phyloP scores from a whole-genome alignment of 441 rosid genomes.

The Dalechampia spathulata region DNA sequence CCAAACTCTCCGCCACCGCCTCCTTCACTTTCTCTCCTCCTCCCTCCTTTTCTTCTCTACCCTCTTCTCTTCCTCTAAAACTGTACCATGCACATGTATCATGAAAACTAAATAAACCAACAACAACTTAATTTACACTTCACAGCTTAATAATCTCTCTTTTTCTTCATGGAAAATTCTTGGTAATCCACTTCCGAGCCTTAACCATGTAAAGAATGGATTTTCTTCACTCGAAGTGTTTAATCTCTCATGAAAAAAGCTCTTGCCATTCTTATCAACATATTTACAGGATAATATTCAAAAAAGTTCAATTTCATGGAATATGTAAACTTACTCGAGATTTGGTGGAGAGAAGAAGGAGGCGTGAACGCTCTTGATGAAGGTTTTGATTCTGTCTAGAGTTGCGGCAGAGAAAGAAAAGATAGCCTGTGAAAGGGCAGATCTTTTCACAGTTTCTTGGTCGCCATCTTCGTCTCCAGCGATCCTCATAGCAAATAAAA shows the following conservation, averaged over 20 bases:
- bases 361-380: neutral
- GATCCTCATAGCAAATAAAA: no score
- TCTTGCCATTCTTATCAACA: no score
- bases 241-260: no score
- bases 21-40: constrained; percentile 16
- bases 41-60: neutral
- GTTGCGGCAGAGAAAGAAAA: neutral
- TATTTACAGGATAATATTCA: no score
- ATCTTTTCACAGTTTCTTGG: no score
- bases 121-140: neutral
- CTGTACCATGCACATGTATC: neutral
- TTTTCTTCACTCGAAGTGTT: no score
- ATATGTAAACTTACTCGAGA: constrained; percentile 22
- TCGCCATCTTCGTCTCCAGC: no score
- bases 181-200: no score
- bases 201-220: no score
- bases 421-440: neutral
- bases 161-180: no score
- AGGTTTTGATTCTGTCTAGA: neutral
- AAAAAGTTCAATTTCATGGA: no score
- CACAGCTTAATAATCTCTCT: no score
- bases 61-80: constrained; percentile 14
- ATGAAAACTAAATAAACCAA: neutral
- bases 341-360: constrained; percentile 16
- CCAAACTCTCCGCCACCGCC: constrained; percentile 16